phyloP scores from a whole-genome alignment of 176 grass and related monocot genomes.

The Hordeum marinum region DNA sequence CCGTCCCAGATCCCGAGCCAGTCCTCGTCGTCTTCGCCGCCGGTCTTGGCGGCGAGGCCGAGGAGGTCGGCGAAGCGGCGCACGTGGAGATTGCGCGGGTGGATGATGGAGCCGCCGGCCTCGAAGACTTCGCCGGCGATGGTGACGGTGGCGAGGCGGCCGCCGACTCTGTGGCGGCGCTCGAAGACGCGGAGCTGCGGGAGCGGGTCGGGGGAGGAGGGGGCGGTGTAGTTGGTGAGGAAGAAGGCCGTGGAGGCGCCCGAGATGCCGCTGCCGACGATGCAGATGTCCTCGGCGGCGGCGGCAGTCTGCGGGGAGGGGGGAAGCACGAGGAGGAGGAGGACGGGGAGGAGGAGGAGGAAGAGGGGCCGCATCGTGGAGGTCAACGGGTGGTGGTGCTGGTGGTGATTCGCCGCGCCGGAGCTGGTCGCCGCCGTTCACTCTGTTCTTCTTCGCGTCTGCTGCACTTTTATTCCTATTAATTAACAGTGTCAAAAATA shows the following conservation, averaged over 20 bases:
- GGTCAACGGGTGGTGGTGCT: not conserved
- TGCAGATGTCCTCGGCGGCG: slow-evolving; percentile 45
- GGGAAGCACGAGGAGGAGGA: not conserved
- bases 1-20: slow-evolving; percentile 91
- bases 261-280: slow-evolving; percentile 73
- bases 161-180: slow-evolving; percentile 44
- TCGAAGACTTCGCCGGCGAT: slow-evolving; percentile 64
- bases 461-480: no score
- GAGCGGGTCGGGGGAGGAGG: not conserved
- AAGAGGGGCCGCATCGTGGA: not conserved
- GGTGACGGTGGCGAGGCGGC: slow-evolving; percentile 55
- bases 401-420: no score
- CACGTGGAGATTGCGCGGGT: slow-evolving; percentile 65
- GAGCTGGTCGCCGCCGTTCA: no score
- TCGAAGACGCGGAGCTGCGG: slow-evolving; percentile 66
- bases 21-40: slow-evolving; percentile 18
- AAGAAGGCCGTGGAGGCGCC: slow-evolving; percentile 78
- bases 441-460: no score
- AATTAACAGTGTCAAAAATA: no score
- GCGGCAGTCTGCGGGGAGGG: not conserved
- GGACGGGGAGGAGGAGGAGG: not conserved
- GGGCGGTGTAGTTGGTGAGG: slow-evolving; percentile 55
- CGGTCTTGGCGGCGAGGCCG: slow-evolving; percentile 21
- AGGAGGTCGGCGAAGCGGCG: slow-evolving; percentile 59
- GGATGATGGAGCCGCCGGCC: slow-evolving; percentile 78